Conservation (phyloP, 2,329 filamentous ascomycete species). For the Microdochium paspali region DNA sequence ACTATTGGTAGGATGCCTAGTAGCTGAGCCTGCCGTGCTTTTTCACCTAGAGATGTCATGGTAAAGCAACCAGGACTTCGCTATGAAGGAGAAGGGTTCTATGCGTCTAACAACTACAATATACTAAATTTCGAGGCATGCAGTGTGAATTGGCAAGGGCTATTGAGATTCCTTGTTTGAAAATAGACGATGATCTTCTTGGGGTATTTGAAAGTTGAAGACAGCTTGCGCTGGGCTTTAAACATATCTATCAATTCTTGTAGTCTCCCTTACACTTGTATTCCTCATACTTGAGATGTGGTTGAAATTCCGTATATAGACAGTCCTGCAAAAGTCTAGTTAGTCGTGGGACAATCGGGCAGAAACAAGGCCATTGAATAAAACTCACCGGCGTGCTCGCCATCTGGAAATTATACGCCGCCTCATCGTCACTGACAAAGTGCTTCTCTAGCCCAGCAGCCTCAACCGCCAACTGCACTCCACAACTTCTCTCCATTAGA, state of each 20-base stretch:
- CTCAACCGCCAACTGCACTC: conserved; percentile 50
- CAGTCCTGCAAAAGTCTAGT: background rate
- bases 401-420: conserved; percentile 8
- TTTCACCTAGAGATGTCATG: too few relatives aligned
- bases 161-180: too few relatives aligned
- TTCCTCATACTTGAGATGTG: background rate
- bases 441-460: conserved; percentile 16
- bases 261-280: background rate
- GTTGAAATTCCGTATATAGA: background rate
- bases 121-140: too few relatives aligned
- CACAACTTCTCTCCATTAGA: conserved; percentile 50
- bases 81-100: too few relatives aligned
- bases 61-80: too few relatives aligned
- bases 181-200: too few relatives aligned
- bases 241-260: background rate
- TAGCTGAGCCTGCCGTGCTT: too few relatives aligned
- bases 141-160: too few relatives aligned
- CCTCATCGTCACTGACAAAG: conserved; percentile 17
- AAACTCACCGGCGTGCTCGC: background rate
- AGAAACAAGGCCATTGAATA: background rate
- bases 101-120: too few relatives aligned
- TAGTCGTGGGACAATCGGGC: background rate
- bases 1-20: too few relatives aligned
- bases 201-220: too few relatives aligned
- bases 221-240: too few relatives aligned